Evolutionary conservation across 371 early-diverging fungal genomes (phyloP).

Genomic region (Dichotomocladium elegans): DNA sequence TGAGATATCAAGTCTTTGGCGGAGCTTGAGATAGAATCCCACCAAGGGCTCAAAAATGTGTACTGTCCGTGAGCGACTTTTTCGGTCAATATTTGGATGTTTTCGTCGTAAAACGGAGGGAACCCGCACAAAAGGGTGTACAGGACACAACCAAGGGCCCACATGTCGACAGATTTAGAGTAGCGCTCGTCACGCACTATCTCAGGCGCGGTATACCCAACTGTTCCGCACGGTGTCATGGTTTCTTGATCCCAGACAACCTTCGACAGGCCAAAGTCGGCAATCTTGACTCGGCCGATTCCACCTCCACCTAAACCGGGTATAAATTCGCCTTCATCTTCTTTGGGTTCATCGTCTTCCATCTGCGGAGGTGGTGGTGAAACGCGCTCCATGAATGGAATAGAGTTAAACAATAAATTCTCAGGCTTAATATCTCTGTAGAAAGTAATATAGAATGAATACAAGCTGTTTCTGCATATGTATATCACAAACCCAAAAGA

Average conservation of each 20-base stretch:
- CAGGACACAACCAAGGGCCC: constrained; percentile 91
- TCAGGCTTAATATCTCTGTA: constrained; percentile 92
- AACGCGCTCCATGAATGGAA: constrained; percentile 56
- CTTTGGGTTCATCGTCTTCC: constrained; percentile 46
- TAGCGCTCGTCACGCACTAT: constrained; percentile 81
- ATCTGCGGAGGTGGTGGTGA: constrained; percentile 36
- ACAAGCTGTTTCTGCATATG: not conserved
- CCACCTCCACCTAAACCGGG: constrained; percentile 63
- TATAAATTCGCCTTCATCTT: constrained; percentile 57
- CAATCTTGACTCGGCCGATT: constrained; percentile 78
- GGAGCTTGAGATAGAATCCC: constrained; percentile 63
- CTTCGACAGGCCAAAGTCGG: constrained; percentile 85
- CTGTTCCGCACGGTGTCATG: constrained; percentile 90
- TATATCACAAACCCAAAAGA: not conserved
- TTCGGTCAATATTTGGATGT: constrained; percentile 53
- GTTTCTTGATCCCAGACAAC: constrained; percentile 54
- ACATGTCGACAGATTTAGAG: constrained; percentile 88
- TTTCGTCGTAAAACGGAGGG: constrained; percentile 82
- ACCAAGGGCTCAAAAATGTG: constrained; percentile 71
- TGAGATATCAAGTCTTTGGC: constrained; percentile 76
- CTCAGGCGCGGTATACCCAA: constrained; percentile 92
- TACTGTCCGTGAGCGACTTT: constrained; percentile 66
- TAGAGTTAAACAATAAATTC: constrained; percentile 83
- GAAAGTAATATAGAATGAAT: not conserved
- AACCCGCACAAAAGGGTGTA: constrained; percentile 88